Percentiles rank a stretch among this genome's conserved stretches.
phyloP scores from a whole-genome alignment of 208 protist species.

The Leishmania gerbilli region DNA sequence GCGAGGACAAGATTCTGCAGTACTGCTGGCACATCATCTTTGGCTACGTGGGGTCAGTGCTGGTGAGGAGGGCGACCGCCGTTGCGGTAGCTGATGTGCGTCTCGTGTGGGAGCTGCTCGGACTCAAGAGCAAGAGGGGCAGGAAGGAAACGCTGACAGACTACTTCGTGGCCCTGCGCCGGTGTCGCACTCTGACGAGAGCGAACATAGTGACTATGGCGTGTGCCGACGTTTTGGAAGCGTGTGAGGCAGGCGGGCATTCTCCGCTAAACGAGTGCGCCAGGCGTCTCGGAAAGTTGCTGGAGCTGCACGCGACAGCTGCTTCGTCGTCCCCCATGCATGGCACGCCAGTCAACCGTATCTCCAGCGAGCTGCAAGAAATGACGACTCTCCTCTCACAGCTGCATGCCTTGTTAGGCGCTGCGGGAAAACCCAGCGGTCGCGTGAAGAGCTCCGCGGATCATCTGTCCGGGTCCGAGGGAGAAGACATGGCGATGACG shows the following conservation, averaged over 20 bases:
- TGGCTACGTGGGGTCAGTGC: constrained; percentile 40
- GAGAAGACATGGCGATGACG: background rate
- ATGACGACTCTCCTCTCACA: constrained; percentile 5
- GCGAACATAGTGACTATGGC: constrained; percentile 4
- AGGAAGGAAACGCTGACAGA: constrained; percentile 23
- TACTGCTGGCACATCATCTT: constrained; percentile 59
- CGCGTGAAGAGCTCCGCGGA: background rate
- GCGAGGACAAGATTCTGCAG: constrained; percentile 31
- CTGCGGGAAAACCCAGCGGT: background rate
- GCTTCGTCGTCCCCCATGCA: background rate
- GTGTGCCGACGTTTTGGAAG: background rate
- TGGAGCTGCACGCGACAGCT: background rate
- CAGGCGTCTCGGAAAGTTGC: background rate
- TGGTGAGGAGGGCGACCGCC: constrained; percentile 44
- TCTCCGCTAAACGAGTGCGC: background rate
- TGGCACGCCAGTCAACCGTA: background rate
- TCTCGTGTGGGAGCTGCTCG: constrained; percentile 26
- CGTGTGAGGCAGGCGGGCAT: background rate
- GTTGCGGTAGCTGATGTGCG: constrained; percentile 35
- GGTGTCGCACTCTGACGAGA: constrained; percentile 12
- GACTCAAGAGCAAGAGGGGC: constrained; percentile 13
- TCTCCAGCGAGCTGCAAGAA: background rate
- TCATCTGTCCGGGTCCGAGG: background rate
- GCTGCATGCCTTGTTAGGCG: constrained; percentile 1
- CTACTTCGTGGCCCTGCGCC: constrained; percentile 22